Conservation (phyloP, 2,329 filamentous ascomycete genomes). For the Colletotrichum sp. region DNA sequence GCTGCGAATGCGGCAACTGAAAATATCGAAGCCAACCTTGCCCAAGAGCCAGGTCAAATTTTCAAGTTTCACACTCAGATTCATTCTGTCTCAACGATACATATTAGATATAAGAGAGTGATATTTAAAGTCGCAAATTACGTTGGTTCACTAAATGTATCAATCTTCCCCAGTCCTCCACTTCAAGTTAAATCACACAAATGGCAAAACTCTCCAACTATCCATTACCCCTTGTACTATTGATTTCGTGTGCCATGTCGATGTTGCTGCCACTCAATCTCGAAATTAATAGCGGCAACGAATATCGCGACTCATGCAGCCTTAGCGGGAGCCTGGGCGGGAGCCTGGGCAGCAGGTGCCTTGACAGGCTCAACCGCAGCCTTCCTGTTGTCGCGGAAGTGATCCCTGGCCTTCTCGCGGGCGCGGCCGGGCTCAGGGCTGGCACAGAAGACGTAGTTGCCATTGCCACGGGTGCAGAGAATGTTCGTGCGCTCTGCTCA, state of each 20-base stretch:
- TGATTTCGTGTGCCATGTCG: not conserved
- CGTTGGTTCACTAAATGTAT: not conserved
- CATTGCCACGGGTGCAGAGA: not conserved
- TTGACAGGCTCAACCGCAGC: not conserved
- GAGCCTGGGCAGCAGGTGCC: not conserved
- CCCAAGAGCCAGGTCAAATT: not conserved
- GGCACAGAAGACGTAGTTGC: conserved; percentile 17
- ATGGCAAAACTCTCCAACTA: not conserved
- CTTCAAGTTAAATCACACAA: not conserved
- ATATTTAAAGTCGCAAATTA: not conserved
- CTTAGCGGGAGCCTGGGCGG: not conserved
- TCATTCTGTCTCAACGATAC: not conserved
- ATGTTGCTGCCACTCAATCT: not conserved
- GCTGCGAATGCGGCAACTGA: not conserved
- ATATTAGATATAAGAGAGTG: not conserved
- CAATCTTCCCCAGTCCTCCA: not conserved
- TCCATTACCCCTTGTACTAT: not conserved
- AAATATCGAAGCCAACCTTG: not conserved
- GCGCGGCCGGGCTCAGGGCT: not conserved
- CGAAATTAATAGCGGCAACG: not conserved
- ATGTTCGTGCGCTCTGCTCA: not conserved
- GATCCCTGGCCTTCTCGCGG: conserved; percentile 8
- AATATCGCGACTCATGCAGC: not conserved
- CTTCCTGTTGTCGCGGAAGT: conserved; percentile 1
- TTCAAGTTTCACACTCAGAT: not conserved